Percentiles rank a stretch among this genome's conserved stretches.
Evolutionary conservation across 768 basidiomycete species (phyloP).

Genomic region (Paxillus rubicundulus): DNA sequence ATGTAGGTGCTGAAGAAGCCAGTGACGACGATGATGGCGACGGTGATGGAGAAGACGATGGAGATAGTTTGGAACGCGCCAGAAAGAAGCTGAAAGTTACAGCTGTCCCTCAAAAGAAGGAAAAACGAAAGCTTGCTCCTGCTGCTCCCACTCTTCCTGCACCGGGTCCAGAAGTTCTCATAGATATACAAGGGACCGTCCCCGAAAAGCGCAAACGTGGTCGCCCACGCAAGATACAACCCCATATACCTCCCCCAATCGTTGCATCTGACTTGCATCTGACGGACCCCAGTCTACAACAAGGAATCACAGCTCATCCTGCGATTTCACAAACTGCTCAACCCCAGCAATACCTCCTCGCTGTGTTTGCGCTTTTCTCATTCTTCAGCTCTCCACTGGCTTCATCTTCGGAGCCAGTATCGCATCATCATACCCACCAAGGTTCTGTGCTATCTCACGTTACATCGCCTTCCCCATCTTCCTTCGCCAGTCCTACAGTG

Average conservation of each 20-base stretch:
- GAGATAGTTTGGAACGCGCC: constrained; percentile 43
- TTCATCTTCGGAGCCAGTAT: constrained; percentile 32
- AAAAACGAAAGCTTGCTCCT: constrained; percentile 35
- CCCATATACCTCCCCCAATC: constrained; percentile 40
- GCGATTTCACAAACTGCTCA: constrained; percentile 13
- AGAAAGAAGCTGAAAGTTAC: constrained; percentile 62
- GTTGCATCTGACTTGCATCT: constrained; percentile 21
- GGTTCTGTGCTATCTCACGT: constrained; percentile 55
- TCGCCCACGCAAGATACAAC: constrained; percentile 69
- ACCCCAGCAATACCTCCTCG: constrained; percentile 69
- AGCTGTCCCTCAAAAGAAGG: constrained; percentile 45
- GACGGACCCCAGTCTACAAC: constrained; percentile 15
- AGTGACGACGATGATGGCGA: constrained; percentile 45
- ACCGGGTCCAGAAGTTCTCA: constrained; percentile 24
- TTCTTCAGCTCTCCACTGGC: constrained; percentile 79
- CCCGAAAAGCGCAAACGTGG: constrained; percentile 85
- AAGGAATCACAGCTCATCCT: constrained; percentile 12
- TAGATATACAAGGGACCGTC: constrained; percentile 30
- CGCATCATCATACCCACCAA: constrained; percentile 48
- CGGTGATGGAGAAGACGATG: constrained; percentile 40
- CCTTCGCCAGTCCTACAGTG: constrained; percentile 16
- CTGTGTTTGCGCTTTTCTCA: constrained; percentile 80
- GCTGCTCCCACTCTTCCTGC: constrained; percentile 19
- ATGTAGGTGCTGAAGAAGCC: constrained; percentile 37
- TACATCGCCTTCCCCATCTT: constrained; percentile 13